Base-by-base conservation (phyloP, 306 rosid genomes). In the Trichosanthes cucumerina region DNA sequence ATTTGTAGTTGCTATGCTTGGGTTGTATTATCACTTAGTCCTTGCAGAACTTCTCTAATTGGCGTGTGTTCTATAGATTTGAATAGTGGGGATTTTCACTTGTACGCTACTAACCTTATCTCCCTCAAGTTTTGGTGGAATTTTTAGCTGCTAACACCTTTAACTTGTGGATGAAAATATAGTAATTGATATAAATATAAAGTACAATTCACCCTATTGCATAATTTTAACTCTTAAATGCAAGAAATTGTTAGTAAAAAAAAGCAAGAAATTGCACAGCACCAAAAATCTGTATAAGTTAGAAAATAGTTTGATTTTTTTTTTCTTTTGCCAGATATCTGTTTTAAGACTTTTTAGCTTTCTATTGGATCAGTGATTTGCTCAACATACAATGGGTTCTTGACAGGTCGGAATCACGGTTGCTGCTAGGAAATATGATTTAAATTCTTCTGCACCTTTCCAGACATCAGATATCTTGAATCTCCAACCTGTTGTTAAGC, bases 401-500 rank as follows among this genome's bases (percentile, higher is more conserved):
- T 81, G 81, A 81, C 88, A 96, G 98, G 93, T 87, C 28, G 99
- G 99, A 49, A 82, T 92, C 81, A 86, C 91, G 33, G 71, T 88
- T 88, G 97, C 96, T 64, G 98, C 99, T 72, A 93, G 94, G 38
- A 91, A 89, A 80, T 91, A 90, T 80, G 96, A 92, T 88, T 91
- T 96, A 65, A 81, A 75, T 78, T 89, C 96, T 28, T 21, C 86
- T 16, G 62, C 93, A 58, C 99, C 98, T 24, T 96, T 96, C 87
- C 96, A 90, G 82, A 76, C 89, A 69, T 86, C 91, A 68, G 98
- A 96, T 89, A 80, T 96, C 79, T 82, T 91, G 87, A 90, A 91
- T 87, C 82, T 96, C 57, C 91, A 90, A 83, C 98, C 99, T 4
- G 98, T 96, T 49, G 90, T 96, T 80, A 96, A 96, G 87, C 97